These are phyloP conservation scores for Sutorius eximius DNA, from an alignment of 1,284 basidiomycete genomes.

Conservation along the genomic window DNA sequence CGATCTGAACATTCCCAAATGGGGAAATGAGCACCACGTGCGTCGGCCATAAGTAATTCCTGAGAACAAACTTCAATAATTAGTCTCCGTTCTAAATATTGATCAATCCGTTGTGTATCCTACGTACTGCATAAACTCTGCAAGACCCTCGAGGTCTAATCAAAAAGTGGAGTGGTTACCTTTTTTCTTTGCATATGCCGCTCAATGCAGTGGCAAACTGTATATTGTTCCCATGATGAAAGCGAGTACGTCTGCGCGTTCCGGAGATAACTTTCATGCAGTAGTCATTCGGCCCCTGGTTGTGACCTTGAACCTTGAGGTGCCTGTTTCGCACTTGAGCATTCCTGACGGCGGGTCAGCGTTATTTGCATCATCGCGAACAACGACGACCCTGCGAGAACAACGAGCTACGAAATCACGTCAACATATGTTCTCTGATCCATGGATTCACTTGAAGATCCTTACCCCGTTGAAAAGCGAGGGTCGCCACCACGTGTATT, in stretches of 20 bases:
- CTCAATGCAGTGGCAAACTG: too few relatives aligned
- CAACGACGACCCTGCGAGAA: constrained; percentile 11
- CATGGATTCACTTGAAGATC: neutral
- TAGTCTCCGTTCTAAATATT: too few relatives aligned
- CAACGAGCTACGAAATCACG: constrained; percentile 9
- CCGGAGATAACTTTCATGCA: neutral
- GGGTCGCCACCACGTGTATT: constrained; percentile 32
- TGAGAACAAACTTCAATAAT: too few relatives aligned
- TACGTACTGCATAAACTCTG: too few relatives aligned
- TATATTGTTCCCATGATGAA: too few relatives aligned
- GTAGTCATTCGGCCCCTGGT: neutral
- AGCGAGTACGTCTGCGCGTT: neutral
- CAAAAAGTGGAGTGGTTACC: too few relatives aligned
- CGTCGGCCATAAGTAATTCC: too few relatives aligned
- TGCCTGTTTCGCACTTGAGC: neutral
- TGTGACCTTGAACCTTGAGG: neutral
- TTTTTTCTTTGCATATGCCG: too few relatives aligned
- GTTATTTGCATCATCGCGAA: constrained; percentile 19
- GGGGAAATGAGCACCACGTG: too few relatives aligned
- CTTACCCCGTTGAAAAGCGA: constrained; percentile 30
- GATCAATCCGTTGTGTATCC: too few relatives aligned
- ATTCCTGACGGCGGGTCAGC: constrained; percentile 8
- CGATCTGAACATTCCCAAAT: too few relatives aligned
- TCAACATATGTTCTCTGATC: constrained; percentile 1
- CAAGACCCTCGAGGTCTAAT: too few relatives aligned